Conservation (phyloP, 352 stramenopile species). For the Pythium aphanidermatum region DNA sequence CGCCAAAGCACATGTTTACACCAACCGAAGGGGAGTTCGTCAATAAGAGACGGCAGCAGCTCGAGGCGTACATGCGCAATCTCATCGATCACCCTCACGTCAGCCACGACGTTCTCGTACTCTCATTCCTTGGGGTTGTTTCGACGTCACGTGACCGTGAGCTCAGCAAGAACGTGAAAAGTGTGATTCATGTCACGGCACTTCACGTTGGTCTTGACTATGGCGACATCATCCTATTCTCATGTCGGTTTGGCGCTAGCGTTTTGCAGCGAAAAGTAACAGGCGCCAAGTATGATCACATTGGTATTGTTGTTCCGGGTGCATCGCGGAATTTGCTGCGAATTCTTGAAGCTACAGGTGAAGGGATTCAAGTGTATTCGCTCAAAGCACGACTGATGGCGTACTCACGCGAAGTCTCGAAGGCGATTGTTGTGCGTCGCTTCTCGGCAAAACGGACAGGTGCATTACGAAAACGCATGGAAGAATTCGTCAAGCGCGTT, state of each 20-base stretch:
- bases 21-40: slow-evolving; percentile 61
- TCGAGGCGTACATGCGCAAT: slow-evolving; percentile 61
- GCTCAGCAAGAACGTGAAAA: slow-evolving; percentile 49
- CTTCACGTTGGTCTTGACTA: slow-evolving; percentile 61
- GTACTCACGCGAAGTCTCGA: slow-evolving; percentile 76
- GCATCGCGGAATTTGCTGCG: slow-evolving; percentile 49
- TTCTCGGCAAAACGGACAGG: slow-evolving; percentile 37
- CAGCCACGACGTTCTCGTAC: slow-evolving; percentile 53
- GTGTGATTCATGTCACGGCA: slow-evolving; percentile 67
- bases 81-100: slow-evolving; percentile 40
- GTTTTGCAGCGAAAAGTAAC: slow-evolving; percentile 80
- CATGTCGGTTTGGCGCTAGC: slow-evolving; percentile 68
- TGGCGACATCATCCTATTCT: slow-evolving; percentile 81
- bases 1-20: slow-evolving; percentile 64
- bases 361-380: slow-evolving; percentile 76
- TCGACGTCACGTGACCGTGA: slow-evolving; percentile 60
- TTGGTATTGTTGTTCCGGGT: slow-evolving; percentile 71
- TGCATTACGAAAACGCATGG: slow-evolving; percentile 34
- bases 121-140: slow-evolving; percentile 75
- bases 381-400: slow-evolving; percentile 72
- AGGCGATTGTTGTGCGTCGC: slow-evolving; percentile 67
- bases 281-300: slow-evolving; percentile 72
- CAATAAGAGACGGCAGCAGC: slow-evolving; percentile 42
- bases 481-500: slow-evolving; percentile 54
- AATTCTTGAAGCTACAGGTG: slow-evolving; percentile 73